A percentile compares a stretch with the other conserved stretches of the same genome.
These are phyloP conservation scores for Fusarium sp. DNA, from an alignment of 2,329 filamentous ascomycete genomes.

Conservation along the genomic window DNA sequence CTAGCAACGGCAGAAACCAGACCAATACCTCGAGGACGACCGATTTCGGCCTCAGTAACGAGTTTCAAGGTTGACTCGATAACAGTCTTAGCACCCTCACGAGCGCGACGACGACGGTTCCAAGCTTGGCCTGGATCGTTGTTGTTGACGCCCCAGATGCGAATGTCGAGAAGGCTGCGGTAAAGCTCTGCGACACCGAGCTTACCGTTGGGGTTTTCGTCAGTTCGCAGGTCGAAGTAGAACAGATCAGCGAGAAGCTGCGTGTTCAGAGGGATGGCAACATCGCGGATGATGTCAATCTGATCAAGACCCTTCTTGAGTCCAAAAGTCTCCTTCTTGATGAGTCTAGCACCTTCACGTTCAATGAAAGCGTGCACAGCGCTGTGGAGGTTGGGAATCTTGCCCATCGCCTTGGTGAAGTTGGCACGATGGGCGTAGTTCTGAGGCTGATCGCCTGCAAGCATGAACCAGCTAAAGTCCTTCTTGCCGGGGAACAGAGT, in stretches of 20 bases:
- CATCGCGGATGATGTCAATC: constrained; percentile 63
- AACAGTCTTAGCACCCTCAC: constrained; percentile 56
- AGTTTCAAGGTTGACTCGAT: constrained; percentile 58
- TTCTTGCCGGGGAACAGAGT: constrained; percentile 55
- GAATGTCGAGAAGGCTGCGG: constrained; percentile 59
- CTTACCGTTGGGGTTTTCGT: constrained; percentile 66
- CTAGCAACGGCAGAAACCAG: constrained; percentile 50
- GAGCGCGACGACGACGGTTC: constrained; percentile 61
- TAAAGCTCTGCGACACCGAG: constrained; percentile 60
- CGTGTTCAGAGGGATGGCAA: constrained; percentile 72
- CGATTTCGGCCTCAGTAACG: constrained; percentile 55
- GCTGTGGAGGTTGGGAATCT: constrained; percentile 52
- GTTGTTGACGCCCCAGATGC: constrained; percentile 63
- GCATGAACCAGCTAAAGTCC: constrained; percentile 58
- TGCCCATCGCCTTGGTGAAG: constrained; percentile 52
- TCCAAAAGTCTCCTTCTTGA: constrained; percentile 57
- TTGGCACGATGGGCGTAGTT: constrained; percentile 53
- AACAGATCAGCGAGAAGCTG: constrained; percentile 70
- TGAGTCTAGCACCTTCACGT: constrained; percentile 56
- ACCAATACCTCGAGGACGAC: constrained; percentile 53
- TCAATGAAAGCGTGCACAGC: constrained; percentile 54
- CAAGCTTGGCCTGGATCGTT: constrained; percentile 63
- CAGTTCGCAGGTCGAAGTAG: constrained; percentile 70
- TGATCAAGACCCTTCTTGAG: constrained; percentile 57
- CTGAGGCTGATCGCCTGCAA: constrained; percentile 53